Conservation (phyloP, 2,329 filamentous ascomycete genomes). For the Penicillium brasilianum region DNA sequence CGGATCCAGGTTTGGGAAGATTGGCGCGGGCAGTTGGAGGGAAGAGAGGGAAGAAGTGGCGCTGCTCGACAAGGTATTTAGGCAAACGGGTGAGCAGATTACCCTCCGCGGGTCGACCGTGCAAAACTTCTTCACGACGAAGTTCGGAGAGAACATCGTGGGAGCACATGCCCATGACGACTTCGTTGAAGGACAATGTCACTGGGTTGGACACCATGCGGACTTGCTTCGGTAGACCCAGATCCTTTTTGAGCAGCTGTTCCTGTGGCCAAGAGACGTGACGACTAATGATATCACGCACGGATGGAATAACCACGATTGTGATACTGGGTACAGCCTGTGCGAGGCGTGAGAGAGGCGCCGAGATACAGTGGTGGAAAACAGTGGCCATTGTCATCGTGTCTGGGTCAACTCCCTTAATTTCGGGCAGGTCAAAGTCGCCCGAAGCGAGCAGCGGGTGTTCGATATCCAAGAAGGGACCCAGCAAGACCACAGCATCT, state of each 20-base stretch:
- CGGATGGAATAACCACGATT: conserved; percentile 81
- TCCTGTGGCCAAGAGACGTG: conserved; percentile 88
- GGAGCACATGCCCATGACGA: conserved; percentile 77
- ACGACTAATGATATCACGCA: conserved; percentile 79
- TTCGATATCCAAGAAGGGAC: conserved; percentile 89
- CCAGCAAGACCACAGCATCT: conserved; percentile 78
- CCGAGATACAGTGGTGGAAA: conserved; percentile 80
- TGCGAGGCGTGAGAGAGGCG: conserved; percentile 72
- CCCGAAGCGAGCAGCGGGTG: conserved; percentile 84
- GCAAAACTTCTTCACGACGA: conserved; percentile 71
- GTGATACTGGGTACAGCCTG: conserved; percentile 75
- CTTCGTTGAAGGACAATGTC: conserved; percentile 85
- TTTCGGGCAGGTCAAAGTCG: conserved; percentile 76
- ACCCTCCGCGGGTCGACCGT: conserved; percentile 59
- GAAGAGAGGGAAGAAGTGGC: conserved; percentile 89
- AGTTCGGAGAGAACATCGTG: conserved; percentile 86
- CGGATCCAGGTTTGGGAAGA: conserved; percentile 68
- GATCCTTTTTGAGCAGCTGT: conserved; percentile 70
- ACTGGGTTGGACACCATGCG: conserved; percentile 88
- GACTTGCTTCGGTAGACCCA: conserved; percentile 77
- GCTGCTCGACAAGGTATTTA: conserved; percentile 81
- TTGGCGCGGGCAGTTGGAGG: conserved; percentile 74
- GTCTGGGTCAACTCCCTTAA: conserved; percentile 72
- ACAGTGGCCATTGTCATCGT: conserved; percentile 79
- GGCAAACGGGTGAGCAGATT: conserved; percentile 74